phyloP scores from a whole-genome alignment of 73 alveolate genomes.

The Durusdinium trenchii region DNA sequence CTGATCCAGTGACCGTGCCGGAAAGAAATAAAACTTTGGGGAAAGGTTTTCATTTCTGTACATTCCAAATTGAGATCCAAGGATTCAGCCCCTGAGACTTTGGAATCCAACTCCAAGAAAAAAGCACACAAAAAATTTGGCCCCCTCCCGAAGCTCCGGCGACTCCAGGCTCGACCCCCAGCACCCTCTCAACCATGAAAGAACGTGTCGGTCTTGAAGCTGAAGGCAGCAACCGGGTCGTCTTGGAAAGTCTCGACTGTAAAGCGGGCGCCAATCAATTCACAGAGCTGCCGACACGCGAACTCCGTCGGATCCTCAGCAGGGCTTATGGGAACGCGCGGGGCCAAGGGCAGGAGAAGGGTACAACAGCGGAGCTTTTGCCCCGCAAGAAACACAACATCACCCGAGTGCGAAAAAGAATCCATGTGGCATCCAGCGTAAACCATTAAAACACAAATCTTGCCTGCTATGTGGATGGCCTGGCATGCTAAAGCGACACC shows the following conservation, averaged over 20 bases:
- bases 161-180: neutral
- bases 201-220: slow-evolving; percentile 27
- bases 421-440: too few relatives aligned
- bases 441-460: too few relatives aligned
- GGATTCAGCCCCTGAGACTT: neutral
- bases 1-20: too few relatives aligned
- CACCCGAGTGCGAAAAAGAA: too few relatives aligned
- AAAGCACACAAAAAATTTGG: too few relatives aligned
- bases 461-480: too few relatives aligned
- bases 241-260: neutral
- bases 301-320: neutral
- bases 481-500: too few relatives aligned
- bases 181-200: neutral
- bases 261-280: neutral
- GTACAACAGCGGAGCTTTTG: too few relatives aligned
- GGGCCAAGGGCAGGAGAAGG: too few relatives aligned
- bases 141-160: too few relatives aligned
- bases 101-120: neutral
- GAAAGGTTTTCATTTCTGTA: neutral
- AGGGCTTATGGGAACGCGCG: neutral
- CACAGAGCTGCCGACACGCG: slow-evolving; percentile 30
- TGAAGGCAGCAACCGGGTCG: slow-evolving; percentile 68
- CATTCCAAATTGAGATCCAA: neutral
- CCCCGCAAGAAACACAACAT: too few relatives aligned
- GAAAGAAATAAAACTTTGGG: too few relatives aligned